These are phyloP conservation scores for Geotrichum fermentans DNA, from an alignment of 1,139 yeast genomes.

Conservation along the genomic window DNA sequence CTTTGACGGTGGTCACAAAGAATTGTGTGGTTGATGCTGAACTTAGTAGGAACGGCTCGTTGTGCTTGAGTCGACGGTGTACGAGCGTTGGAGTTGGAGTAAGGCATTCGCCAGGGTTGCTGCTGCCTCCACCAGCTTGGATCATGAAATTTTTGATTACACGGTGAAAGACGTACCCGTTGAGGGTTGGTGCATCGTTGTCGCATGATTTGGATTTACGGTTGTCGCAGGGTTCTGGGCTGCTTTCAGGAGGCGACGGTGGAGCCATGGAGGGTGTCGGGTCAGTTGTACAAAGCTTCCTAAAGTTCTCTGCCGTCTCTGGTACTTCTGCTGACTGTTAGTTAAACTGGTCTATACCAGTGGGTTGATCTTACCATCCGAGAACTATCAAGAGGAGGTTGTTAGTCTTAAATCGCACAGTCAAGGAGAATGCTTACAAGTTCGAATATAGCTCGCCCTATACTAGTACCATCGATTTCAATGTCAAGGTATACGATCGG, in stretches of 20 bases:
- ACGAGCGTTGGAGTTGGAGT: no score
- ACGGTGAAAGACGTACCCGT: constrained; percentile 90
- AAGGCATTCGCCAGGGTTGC: constrained; percentile 84
- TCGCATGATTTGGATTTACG: no score
- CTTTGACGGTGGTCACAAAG: constrained; percentile 73
- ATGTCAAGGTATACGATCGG: constrained; percentile 74
- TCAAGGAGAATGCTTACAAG: constrained; percentile 33
- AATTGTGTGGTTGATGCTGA: no score
- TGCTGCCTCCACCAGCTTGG: constrained; percentile 90
- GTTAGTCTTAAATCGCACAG: not conserved
- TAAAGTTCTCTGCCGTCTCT: constrained; percentile 87
- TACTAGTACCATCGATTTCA: constrained; percentile 56
- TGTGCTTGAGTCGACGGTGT: constrained; percentile 68
- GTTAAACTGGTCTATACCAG: not conserved
- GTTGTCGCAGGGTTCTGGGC: no score
- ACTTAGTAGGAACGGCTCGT: constrained; percentile 78
- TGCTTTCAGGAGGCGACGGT: no score
- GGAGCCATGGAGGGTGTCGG: no score
- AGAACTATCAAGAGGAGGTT: not conserved
- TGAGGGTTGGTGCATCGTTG: no score
- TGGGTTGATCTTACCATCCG: not conserved
- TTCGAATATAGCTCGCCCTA: constrained; percentile 74
- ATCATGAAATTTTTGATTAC: constrained; percentile 84
- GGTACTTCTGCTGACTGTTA: constrained; percentile 56
- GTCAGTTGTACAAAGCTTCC: constrained; percentile 86